These are phyloP conservation scores for Moricandia moricandioides DNA, from an alignment of 345 rosid genomes.

Conservation along the genomic window DNA sequence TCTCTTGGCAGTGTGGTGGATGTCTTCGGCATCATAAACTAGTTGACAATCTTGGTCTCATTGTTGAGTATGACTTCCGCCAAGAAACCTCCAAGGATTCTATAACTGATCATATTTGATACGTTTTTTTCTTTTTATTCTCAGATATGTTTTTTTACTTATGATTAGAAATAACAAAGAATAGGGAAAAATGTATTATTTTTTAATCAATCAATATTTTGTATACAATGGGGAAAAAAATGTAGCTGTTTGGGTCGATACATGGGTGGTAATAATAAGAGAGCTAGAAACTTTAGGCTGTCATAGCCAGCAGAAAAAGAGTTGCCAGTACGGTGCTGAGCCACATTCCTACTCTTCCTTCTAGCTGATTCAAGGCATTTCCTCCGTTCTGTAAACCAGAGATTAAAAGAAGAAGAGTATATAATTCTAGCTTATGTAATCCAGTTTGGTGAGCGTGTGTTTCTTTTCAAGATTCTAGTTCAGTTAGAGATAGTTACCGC, in stretches of 20 bases:
- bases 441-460: neutral
- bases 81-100: slow-evolving; percentile 41
- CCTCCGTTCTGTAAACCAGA: slow-evolving; percentile 60
- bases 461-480: slow-evolving; percentile 3
- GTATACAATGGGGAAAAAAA: slow-evolving; percentile 17
- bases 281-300: slow-evolving; percentile 44
- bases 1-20: slow-evolving; percentile 74
- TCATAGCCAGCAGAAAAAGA: slow-evolving; percentile 48
- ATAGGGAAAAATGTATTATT: slow-evolving; percentile 26
- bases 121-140: neutral
- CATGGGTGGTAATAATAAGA: slow-evolving; percentile 28
- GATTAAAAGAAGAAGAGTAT: slow-evolving; percentile 5
- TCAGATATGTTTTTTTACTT: neutral
- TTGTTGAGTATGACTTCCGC: slow-evolving; percentile 72
- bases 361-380: slow-evolving; percentile 41
- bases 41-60: slow-evolving; percentile 85
- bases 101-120: slow-evolving; percentile 47
- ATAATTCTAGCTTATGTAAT: neutral
- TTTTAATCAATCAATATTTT: slow-evolving; percentile 4
- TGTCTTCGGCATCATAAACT: slow-evolving; percentile 83
- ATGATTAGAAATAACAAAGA: slow-evolving; percentile 11
- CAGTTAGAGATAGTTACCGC: slow-evolving; percentile 39
- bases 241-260: slow-evolving; percentile 5
- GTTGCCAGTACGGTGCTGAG: slow-evolving; percentile 47
- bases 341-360: slow-evolving; percentile 49